Conservation (phyloP, 805 yeast species). For the Lachancea sp. region DNA sequence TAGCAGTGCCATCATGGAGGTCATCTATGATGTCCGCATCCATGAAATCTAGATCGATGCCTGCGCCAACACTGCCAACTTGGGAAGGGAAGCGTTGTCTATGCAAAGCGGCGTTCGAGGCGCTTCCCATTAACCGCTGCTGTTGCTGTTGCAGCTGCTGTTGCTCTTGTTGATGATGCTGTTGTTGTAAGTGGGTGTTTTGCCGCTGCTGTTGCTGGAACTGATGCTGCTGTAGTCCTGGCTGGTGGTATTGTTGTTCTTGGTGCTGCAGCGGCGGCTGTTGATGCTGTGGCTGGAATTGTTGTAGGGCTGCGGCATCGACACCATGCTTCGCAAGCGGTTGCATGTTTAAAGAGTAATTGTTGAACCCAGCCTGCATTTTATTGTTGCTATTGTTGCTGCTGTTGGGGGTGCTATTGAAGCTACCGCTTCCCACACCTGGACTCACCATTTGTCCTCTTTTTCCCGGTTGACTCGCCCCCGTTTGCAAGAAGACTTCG, state of each 20-base stretch:
- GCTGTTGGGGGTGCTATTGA: slow-evolving; percentile 2
- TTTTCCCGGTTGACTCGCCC: slow-evolving; percentile 10
- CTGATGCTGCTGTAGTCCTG: slow-evolving; percentile 1
- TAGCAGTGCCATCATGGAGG: slow-evolving; percentile 8
- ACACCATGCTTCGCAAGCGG: slow-evolving; percentile 7
- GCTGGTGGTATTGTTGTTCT: slow-evolving; percentile 17
- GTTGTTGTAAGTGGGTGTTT: slow-evolving; percentile 13
- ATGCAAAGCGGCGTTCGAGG: background rate
- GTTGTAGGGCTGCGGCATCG: slow-evolving; percentile 7
- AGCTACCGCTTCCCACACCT: slow-evolving; percentile 12
- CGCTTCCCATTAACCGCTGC: slow-evolving; percentile 3
- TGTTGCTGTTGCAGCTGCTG: slow-evolving; percentile 6
- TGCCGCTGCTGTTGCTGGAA: slow-evolving; percentile 14
- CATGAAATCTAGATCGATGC: slow-evolving; percentile 21
- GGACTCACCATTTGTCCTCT: slow-evolving; percentile 4
- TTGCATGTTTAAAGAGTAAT: slow-evolving; percentile 16
- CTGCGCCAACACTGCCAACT: slow-evolving; percentile 12
- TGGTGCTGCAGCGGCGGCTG: slow-evolving; percentile 18
- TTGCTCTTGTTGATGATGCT: slow-evolving; percentile 16
- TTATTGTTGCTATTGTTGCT: slow-evolving; percentile 14
- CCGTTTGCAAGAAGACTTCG: slow-evolving; percentile 68
- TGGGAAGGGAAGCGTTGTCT: slow-evolving; percentile 6
- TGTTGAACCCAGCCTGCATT: slow-evolving; percentile 16
- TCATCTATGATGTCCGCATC: slow-evolving; percentile 20
- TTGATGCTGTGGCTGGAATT: slow-evolving; percentile 13